Base-by-base conservation (phyloP, 345 rosid species). In the Eucalyptus paniculata region DNA sequence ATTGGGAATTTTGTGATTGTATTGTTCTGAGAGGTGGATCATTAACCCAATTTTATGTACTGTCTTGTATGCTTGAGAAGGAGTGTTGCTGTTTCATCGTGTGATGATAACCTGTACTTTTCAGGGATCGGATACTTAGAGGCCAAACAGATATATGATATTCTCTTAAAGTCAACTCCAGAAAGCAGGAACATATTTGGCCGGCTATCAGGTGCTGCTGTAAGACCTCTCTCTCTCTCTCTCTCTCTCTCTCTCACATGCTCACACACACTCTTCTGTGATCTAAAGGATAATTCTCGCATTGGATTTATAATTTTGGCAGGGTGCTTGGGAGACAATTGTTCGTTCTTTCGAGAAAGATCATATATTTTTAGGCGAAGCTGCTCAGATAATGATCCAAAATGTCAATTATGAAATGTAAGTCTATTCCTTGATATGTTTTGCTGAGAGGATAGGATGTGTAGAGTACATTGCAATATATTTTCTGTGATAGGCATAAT, bases 331-430 rank as follows among this genome's bases (percentile, higher is more conserved):
- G 99, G 99, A 97, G 91, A 94, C 97, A 86, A 95, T 96, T 91
- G 95, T 96, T 89, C 96, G 90, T 89, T 93, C 95, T 86, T 96
- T 92, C 89, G 98, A 98, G 93, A 97, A 98, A 90, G 98, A 98
- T 92, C 93, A 95, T 90, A 91, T 98, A 91, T 98, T 85, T 94
- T 97, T 97, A 44, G 99, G 99, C 13, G 99, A 97, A 92, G 99
- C 98, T 90, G 98, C 99, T 86, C 99, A 96, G 89, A 93, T 96
- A 87, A 97, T 98, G 54, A 92, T 95, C 89, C 99, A 97, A 91
- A 97, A 96, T 93, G 98, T 97, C n/a, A 97, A 93, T 88, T 98
- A 97, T 89, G 99, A 98, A 92, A 97, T 98, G 99, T 98, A 92
- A 95, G 97, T 88, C 42, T 89, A 32, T 72, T 50, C 50, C 91